Base-by-base conservation (phyloP, 2,329 filamentous ascomycete genomes). In the Zymoseptoria brevis region DNA sequence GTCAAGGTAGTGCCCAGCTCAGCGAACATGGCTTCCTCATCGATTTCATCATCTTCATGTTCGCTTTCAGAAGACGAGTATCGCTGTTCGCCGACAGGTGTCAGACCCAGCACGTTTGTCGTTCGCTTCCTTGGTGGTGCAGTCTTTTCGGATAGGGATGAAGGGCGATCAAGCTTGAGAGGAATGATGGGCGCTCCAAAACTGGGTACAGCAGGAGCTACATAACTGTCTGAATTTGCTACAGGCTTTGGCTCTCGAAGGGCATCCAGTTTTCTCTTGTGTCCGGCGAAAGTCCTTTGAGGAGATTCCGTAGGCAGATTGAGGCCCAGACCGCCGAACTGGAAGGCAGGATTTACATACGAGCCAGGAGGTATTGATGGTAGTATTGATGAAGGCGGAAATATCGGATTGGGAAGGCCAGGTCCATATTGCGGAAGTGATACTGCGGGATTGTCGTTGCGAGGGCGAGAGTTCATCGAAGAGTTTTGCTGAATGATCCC, bases 81-180 rank as follows among this genome's bases (percentile, higher is more conserved):
- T 8, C 57, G 48, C n/a, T 57, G 59, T 13, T 63, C 54, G 11
- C 52, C 55, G 22, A 54, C 56, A 9, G 87, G 86, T 8, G 86
- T 88, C 54, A 92, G 77, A 35, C 88, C 88, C 22, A 91, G 79
- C 1, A 85, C 86, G 65, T 88, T 88, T 48, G 83, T 84, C 75
- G 85, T 87, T 59, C 85, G 82, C 41, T 63, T 64, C 13, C 58
- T 57, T 30, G 49, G 57, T 21, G 60, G 62, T 8, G 48, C 9
- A 19, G 53, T 41, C 26, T 48, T 22, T 13, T 50, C 35, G 51
- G 22, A 5, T 41, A 53, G 24, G 57, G 19, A 16, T 13, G 41
- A 19, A 45, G 19, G 4, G 53, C 19, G 7, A 56, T 53, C 58
- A 57, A 29, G 29, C 58, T 60, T 29, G 54, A 53, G 26, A 56